A percentile compares a stretch with the other conserved stretches of the same genome.
These are phyloP conservation scores for Juncus inflexus DNA, from an alignment of 176 grass and related monocot species.

Conservation along the genomic window DNA sequence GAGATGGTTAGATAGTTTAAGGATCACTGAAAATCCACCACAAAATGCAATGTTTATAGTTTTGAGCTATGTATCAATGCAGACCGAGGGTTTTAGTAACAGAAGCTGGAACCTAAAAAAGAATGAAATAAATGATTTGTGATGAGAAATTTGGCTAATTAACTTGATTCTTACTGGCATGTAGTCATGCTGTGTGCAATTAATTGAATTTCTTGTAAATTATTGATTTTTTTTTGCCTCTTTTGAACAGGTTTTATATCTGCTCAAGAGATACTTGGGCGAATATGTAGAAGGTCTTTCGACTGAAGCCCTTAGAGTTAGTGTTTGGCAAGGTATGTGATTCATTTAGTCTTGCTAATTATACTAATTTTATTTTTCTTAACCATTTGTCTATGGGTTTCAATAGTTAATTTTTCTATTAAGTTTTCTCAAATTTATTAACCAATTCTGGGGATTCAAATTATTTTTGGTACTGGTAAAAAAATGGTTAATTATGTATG, in stretches of 20 bases:
- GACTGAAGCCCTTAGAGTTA: constrained; percentile 90
- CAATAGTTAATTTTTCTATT: constrained; percentile 7
- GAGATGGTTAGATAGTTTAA: too few relatives aligned
- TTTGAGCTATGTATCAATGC: too few relatives aligned
- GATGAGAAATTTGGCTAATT: too few relatives aligned
- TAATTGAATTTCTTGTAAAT: not conserved
- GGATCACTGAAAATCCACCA: too few relatives aligned
- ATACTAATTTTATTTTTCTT: too few relatives aligned
- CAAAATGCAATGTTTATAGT: too few relatives aligned
- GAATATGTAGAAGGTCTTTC: constrained; percentile 99
- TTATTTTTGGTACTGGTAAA: constrained; percentile 9
- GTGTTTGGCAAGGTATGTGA: constrained; percentile 85
- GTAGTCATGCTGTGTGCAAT: not conserved
- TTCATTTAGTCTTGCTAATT: constrained; percentile 1
- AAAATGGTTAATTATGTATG: constrained; percentile 14
- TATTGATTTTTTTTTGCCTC: constrained; percentile 5
- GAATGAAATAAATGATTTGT: too few relatives aligned
- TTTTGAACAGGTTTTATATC: constrained; percentile 56
- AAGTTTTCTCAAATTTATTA: constrained; percentile 20
- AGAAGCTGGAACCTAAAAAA: too few relatives aligned
- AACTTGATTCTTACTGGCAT: too few relatives aligned
- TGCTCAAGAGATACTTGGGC: constrained; percentile 92
- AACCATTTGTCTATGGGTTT: constrained; percentile 2
- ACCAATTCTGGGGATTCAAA: not conserved
- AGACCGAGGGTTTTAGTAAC: too few relatives aligned